Percentiles rank a stretch among this genome's conserved stretches.
These are phyloP conservation scores for Colletotrichum sp. DNA, from an alignment of 2,329 filamentous ascomycete species.

Conservation along the genomic window DNA sequence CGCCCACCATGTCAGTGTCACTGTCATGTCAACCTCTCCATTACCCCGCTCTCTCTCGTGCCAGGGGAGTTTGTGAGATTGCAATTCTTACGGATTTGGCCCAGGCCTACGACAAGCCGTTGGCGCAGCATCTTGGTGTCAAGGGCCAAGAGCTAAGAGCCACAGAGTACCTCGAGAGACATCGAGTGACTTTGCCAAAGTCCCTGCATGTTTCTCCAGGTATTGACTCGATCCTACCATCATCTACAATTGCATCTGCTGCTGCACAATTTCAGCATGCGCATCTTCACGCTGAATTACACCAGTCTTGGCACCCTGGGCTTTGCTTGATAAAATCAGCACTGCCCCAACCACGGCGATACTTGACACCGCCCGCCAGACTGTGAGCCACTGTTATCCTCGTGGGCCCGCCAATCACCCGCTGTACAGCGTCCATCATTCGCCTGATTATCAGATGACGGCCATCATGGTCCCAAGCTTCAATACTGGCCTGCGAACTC, in stretches of 20 bases:
- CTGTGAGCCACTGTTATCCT: background rate
- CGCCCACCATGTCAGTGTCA: background rate
- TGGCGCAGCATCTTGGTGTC: background rate
- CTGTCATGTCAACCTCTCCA: background rate
- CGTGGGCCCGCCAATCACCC: background rate
- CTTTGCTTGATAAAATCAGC: background rate
- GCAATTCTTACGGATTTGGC: background rate
- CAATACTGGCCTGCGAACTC: background rate
- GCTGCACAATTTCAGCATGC: background rate
- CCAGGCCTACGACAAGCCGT: background rate
- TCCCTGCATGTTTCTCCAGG: background rate
- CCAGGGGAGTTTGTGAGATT: background rate
- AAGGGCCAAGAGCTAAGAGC: background rate
- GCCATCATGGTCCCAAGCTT: background rate
- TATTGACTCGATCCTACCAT: background rate
- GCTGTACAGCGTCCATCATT: background rate
- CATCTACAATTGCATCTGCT: background rate
- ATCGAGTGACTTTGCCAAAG: slow-evolving; percentile 1
- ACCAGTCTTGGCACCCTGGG: background rate
- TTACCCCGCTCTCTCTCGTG: background rate
- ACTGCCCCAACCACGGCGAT: background rate
- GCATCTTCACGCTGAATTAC: background rate
- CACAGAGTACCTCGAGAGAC: background rate
- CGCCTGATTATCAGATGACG: background rate
- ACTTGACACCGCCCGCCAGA: background rate